These are phyloP conservation scores for Geoglossum glabrum DNA, from an alignment of 495 filamentous ascomycete species.

Conservation along the genomic window DNA sequence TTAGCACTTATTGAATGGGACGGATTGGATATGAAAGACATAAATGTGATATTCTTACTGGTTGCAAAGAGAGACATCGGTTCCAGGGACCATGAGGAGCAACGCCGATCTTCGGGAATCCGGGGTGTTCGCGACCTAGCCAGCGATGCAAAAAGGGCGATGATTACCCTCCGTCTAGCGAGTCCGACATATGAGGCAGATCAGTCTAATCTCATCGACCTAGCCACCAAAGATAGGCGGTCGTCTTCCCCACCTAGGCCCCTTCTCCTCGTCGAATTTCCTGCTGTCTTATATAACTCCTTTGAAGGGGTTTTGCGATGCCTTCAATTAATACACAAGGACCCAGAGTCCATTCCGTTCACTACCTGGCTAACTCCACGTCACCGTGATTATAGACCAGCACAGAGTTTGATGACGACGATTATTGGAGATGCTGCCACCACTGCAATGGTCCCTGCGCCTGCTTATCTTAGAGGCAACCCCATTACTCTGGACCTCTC, in stretches of 20 bases:
- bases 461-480: slow-evolving; percentile 28
- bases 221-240: neutral
- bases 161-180: neutral
- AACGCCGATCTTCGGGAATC: neutral
- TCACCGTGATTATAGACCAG: slow-evolving; percentile 3
- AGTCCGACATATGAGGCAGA: neutral
- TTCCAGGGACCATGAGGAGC: neutral
- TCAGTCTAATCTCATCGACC: neutral
- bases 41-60: slow-evolving; percentile 30
- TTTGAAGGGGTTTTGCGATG: slow-evolving; percentile 44
- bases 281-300: slow-evolving; percentile 41
- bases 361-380: slow-evolving; percentile 26
- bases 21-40: slow-evolving; percentile 6
- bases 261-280: slow-evolving; percentile 45
- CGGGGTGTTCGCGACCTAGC: neutral
- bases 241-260: neutral
- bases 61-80: slow-evolving; percentile 20
- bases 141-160: neutral
- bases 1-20: slow-evolving; percentile 33
- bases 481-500: slow-evolving; percentile 33
- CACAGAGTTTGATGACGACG: neutral
- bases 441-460: slow-evolving; percentile 20
- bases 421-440: neutral
- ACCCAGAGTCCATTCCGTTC: slow-evolving; percentile 34
- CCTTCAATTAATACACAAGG: slow-evolving; percentile 35